phyloP scores from a whole-genome alignment of 306 rosid species.

The Aeschynomene evenia region DNA sequence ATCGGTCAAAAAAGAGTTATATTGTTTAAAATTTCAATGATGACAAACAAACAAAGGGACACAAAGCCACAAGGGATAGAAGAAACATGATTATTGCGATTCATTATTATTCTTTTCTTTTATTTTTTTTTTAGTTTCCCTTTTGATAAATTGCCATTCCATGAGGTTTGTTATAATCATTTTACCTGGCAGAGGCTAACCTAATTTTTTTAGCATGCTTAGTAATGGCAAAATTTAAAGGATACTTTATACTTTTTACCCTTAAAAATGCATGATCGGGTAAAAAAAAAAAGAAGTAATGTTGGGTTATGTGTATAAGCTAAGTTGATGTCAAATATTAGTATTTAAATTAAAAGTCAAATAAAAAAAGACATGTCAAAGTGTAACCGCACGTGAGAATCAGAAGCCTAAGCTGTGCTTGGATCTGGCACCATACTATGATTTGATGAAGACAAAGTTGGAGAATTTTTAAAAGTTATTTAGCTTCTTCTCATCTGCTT shows the following conservation, averaged over 20 bases:
- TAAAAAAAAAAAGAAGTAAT: no score
- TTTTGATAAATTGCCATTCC: no score
- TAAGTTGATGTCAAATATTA: not conserved
- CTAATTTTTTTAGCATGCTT: not conserved
- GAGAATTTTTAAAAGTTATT: not conserved
- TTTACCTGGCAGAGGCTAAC: not conserved
- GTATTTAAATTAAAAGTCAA: not conserved
- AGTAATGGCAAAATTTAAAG: not conserved
- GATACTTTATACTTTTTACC: not conserved
- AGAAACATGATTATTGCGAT: not conserved
- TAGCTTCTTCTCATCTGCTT: not conserved
- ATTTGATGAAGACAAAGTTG: not conserved
- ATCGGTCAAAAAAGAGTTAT: no score
- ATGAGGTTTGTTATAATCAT: constrained; percentile 3
- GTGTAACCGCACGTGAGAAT: not conserved
- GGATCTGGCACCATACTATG: constrained; percentile 2
- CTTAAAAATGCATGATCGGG: not conserved
- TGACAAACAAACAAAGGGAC: no score
- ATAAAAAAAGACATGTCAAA: not conserved
- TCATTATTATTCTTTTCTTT: no score
- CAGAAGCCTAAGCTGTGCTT: not conserved
- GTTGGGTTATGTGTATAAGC: not conserved
- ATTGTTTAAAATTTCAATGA: no score
- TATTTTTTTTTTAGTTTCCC: no score
- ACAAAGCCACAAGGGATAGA: not conserved